Conservation (phyloP, 1,284 basidiomycete species). For the Pascua sp. region DNA sequence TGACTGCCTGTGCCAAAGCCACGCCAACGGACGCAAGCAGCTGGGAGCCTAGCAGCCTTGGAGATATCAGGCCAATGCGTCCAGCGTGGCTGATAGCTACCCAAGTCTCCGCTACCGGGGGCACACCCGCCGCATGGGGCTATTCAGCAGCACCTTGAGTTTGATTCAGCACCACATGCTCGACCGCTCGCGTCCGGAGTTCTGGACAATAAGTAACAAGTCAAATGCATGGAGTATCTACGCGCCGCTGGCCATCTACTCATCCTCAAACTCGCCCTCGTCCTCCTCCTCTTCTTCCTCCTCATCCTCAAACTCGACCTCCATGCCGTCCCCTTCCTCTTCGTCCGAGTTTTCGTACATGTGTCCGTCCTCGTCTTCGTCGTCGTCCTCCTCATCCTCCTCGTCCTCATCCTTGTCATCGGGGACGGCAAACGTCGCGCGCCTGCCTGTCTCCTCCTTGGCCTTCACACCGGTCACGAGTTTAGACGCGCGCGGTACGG, state of each 20-base stretch:
- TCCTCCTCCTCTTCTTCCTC: conserved; percentile 48
- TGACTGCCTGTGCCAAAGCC: too few relatives aligned
- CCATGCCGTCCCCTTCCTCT: conserved; percentile 22
- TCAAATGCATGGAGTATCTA: too few relatives aligned
- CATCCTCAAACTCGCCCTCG: conserved; percentile 3
- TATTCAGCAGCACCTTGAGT: too few relatives aligned
- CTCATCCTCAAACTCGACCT: conserved; percentile 27
- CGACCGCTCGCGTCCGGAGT: too few relatives aligned
- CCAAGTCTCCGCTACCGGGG: too few relatives aligned
- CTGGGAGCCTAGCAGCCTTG: too few relatives aligned
- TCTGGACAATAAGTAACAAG: too few relatives aligned
- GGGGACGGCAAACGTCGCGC: conserved; percentile 19
- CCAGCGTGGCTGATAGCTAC: too few relatives aligned
- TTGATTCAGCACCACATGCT: too few relatives aligned
- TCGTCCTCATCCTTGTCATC: conserved; percentile 31
- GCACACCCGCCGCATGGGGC: too few relatives aligned
- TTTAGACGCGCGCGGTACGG: conserved; percentile 44
- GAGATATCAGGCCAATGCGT: too few relatives aligned
- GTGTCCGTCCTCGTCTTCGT: conserved; percentile 21
- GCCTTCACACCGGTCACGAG: conserved; percentile 47
- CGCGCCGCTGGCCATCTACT: neutral
- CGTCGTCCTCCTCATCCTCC: conserved; percentile 27
- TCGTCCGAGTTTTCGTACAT: conserved; percentile 22
- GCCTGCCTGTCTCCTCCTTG: conserved; percentile 31
- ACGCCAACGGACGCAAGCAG: too few relatives aligned